Base-by-base conservation (phyloP, 495 filamentous ascomycete genomes). In the Neurospora sp. region DNA sequence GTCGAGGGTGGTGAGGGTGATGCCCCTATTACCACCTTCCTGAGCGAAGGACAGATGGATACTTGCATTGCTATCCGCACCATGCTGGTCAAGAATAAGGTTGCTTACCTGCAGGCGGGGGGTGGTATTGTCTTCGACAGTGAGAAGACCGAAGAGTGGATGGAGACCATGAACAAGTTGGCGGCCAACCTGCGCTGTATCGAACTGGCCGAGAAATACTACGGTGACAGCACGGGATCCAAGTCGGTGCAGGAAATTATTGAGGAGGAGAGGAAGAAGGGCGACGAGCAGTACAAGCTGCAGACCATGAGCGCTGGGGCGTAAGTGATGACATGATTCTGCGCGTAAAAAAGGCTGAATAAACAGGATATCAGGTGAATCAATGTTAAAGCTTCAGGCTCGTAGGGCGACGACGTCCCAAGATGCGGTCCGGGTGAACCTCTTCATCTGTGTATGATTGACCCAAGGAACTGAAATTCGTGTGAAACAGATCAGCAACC, bases 91-190 rank as follows among this genome's bases (percentile, higher is more conserved):
- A 98, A 98, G 84, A 91, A 96, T 72, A 92, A 91, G 0, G 85
- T 94, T 45, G 95, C 94, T 27, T 98, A 97, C 82, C 85, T 99
- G 45, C 96, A 98, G 79, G 96, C 96, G 41, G 93, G 93, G n/a
- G 96, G 96, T 48, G 96, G 96, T 18, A 98, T 99, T 78, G 96
- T 99, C 27, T 97, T 96, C 81, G 96, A 99, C 81, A 94, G 91
- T 16, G 96, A 97, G 79, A 90, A 90, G 48, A 93, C 94, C 77
- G 96, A 99, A 72, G 96, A 98, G 84, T 98, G 91, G 84, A 85
- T 95, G 78, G 96, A 99, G 88, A 99, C 96, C 59, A 91, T 99
- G 83, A 98, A 99, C 83, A 99, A 99, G 86, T 84, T 97, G 37
- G 89, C 91, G 20, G 93, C 92, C 41, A 97, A 94, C 81, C 92